Evolutionary conservation across 345 rosid genomes (phyloP).

Genomic region (Streptanthus diversifolius): DNA sequence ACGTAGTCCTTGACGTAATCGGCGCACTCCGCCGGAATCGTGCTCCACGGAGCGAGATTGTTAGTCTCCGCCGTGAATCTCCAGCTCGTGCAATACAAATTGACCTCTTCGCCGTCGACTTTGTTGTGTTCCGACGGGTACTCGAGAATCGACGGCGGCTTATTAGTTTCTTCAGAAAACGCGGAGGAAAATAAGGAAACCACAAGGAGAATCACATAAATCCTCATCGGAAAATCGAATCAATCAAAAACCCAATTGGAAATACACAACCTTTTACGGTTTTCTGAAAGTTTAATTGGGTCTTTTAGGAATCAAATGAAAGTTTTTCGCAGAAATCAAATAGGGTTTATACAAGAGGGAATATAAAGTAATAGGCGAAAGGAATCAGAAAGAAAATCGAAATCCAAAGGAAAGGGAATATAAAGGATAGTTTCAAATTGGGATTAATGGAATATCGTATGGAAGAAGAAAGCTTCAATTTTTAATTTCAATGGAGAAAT

Average conservation of each 20-base stretch:
- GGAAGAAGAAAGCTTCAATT: constrained; percentile 11
- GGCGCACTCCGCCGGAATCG: constrained; percentile 66
- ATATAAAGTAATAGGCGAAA: not conserved
- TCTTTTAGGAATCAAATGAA: not conserved
- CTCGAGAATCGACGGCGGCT: constrained; percentile 54
- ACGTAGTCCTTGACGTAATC: constrained; percentile 67
- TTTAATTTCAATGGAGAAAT: not conserved
- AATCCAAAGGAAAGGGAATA: not conserved
- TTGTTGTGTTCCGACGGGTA: constrained; percentile 37
- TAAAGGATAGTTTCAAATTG: not conserved
- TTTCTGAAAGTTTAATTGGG: not conserved
- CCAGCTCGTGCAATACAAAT: constrained; percentile 79
- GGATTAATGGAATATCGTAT: not conserved
- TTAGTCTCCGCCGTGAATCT: constrained; percentile 80
- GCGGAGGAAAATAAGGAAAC: constrained; percentile 37
- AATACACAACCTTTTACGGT: not conserved
- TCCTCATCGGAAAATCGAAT: constrained; percentile 37
- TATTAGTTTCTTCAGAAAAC: constrained; percentile 37
- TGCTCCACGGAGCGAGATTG: constrained; percentile 76
- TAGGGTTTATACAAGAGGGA: not conserved
- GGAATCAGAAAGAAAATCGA: constrained; percentile 3
- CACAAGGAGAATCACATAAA: constrained; percentile 34
- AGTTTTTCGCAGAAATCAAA: not conserved
- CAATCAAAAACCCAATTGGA: not conserved
- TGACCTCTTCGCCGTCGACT: constrained; percentile 41